Percentiles rank a stretch among this genome's conserved stretches.
phyloP scores from a whole-genome alignment of 179 eudicot genomes.

The Vitellaria paradoxa region DNA sequence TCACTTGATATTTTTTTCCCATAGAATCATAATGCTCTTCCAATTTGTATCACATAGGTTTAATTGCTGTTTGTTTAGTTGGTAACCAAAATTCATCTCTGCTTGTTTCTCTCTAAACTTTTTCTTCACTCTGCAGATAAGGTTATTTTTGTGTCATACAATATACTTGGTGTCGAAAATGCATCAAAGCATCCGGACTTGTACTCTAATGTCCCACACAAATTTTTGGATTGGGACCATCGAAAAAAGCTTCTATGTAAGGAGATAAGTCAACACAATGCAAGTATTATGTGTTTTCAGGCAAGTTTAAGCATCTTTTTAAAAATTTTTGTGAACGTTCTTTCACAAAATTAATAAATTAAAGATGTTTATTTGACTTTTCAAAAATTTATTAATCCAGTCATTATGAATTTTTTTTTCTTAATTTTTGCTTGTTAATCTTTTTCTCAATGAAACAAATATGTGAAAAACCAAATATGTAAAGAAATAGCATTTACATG shows the following conservation, averaged over 20 bases:
- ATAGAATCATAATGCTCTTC: not conserved
- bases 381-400: not conserved
- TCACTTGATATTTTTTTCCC: not conserved
- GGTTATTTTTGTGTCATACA: slow-evolving; percentile 69
- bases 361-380: not conserved
- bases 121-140: slow-evolving; percentile 52
- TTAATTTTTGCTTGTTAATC: not conserved
- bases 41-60: not conserved
- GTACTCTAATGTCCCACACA: slow-evolving; percentile 38
- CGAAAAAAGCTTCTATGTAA: slow-evolving; percentile 49
- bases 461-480: not conserved
- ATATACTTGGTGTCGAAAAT: slow-evolving; percentile 85
- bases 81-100: not conserved
- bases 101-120: not conserved
- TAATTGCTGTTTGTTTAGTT: not conserved
- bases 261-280: slow-evolving; percentile 60
- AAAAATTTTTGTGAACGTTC: not conserved
- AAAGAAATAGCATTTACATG: not conserved
- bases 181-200: slow-evolving; percentile 68
- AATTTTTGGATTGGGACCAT: slow-evolving; percentile 64
- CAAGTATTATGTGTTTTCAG: slow-evolving; percentile 85
- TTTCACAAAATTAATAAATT: not conserved
- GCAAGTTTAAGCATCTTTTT: slow-evolving; percentile 35
- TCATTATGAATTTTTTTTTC: not conserved
- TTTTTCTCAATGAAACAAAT: not conserved